Evolutionary conservation across 169 alveolate genomes (phyloP), one percentile per base, ranked within the genome.

Genomic region (Pseudocohnilembus persalinus): DNA sequence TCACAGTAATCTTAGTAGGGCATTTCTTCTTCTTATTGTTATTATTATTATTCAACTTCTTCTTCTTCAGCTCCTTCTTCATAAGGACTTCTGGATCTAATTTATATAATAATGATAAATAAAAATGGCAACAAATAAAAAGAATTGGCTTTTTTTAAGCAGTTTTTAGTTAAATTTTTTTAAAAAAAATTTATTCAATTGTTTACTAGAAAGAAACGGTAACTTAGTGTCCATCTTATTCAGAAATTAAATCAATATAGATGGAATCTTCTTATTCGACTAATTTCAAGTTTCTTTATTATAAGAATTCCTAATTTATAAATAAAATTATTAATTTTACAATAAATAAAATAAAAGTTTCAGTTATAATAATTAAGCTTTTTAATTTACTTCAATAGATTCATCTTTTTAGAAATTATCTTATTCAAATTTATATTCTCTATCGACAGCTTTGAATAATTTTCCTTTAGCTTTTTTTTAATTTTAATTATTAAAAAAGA

Each of bases 1-100:
- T 90, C 94, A 80, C 93, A 88, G 73, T 83, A 85, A 81, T 93
- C 90, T 33, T 85, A 87, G 35, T 73, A 32, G 11, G n/a, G n/a
- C n/a, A 76, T 85, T 77, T 78, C 49, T 49, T 83, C 73, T 81
- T 87, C 35, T 27, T 31, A 33, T 73, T 73, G 74, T 73, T 88
- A 31, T 84, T 83, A 74, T 77, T 82, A 27, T 63, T 86, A 0
- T 81, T 88, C 88, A 29, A 72, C 63, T 31, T 83, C 85, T 64
- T 85, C 72, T 63, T 65, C 84, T 64, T 86, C 87, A 16, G 73
- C 73, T 30, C 34, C 73, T 63, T 80, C 81, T 29, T 90, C 94
- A 4, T 87, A 90, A 30, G 91, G 87, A 30, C 74, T 68, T 1
- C 87, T 85, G 31, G 78, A 76, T 74, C 87, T 79, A 28, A 83